These are phyloP conservation scores for Panellus pusillus DNA, from an alignment of 768 basidiomycete genomes.

Conservation along the genomic window DNA sequence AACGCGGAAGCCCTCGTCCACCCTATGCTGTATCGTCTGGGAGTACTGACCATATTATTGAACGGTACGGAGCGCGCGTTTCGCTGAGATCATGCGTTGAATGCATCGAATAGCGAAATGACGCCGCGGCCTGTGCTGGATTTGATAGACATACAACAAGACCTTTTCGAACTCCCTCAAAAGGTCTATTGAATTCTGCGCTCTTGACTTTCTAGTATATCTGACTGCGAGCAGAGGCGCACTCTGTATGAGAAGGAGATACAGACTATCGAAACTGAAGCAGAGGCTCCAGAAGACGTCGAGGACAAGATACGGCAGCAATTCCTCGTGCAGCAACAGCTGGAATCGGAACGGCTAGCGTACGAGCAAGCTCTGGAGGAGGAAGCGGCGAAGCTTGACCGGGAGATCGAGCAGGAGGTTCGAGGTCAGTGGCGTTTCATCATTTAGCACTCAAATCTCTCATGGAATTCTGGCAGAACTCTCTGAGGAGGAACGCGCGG, in stretches of 20 bases:
- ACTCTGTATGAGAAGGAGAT: slow-evolving; percentile 85
- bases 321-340: slow-evolving; percentile 63
- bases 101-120: slow-evolving; percentile 44
- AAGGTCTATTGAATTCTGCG: slow-evolving; percentile 47
- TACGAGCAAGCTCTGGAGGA: slow-evolving; percentile 81
- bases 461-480: slow-evolving; percentile 53
- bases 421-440: slow-evolving; percentile 49
- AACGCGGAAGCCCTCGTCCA: slow-evolving; percentile 35
- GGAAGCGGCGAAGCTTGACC: slow-evolving; percentile 79
- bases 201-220: not conserved
- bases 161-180: slow-evolving; percentile 86
- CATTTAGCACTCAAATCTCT: not conserved
- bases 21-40: slow-evolving; percentile 20
- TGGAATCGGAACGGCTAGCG: slow-evolving; percentile 65
- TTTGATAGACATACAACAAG: slow-evolving; percentile 86
- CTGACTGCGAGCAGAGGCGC: slow-evolving; percentile 52
- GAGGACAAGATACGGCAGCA: slow-evolving; percentile 80
- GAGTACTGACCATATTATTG: slow-evolving; percentile 64
- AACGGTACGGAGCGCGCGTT: slow-evolving; percentile 49
- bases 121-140: slow-evolving; percentile 70
- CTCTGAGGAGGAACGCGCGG: slow-evolving; percentile 80
- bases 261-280: slow-evolving; percentile 70
- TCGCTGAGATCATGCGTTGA: not conserved
- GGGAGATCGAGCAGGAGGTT: slow-evolving; percentile 85
- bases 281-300: slow-evolving; percentile 46